Evolutionary conservation across 148 eudicot genomes (phyloP).

Genomic region (Spergularia bocconei): DNA sequence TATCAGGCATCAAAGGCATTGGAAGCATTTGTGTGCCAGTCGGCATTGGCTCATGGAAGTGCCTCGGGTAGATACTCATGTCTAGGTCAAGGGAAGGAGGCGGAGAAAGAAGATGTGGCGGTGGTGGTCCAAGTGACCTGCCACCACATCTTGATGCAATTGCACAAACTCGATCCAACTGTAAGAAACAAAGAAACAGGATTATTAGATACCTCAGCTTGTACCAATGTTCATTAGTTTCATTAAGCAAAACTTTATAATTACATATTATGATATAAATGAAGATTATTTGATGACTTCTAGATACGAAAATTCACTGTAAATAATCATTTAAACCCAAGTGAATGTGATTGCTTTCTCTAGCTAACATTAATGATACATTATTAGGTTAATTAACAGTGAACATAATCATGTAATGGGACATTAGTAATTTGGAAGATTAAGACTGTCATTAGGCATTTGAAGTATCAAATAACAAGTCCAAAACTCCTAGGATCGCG

Average conservation of each 20-base stretch:
- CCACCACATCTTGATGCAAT: conserved; percentile 57
- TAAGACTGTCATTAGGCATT: background rate
- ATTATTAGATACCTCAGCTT: conserved; percentile 7
- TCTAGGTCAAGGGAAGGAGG: conserved; percentile 76
- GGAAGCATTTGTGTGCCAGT: conserved; percentile 45
- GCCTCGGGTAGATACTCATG: conserved; percentile 66
- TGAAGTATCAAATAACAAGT: no score
- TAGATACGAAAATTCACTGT: no score
- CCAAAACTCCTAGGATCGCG: no score
- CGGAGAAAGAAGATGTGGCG: conserved; percentile 42
- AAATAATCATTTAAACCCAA: no score
- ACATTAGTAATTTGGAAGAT: no score
- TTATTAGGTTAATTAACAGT: no score
- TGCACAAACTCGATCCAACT: conserved; percentile 75
- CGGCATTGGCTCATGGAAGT: conserved; percentile 52
- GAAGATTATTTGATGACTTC: no score
- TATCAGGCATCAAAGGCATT: conserved; percentile 47
- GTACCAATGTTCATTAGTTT: no score
- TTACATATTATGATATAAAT: no score
- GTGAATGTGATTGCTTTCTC: no score
- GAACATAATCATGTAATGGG: no score
- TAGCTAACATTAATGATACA: no score
- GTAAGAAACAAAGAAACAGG: background rate
- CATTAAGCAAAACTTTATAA: background rate
- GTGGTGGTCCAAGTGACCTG: conserved; percentile 46